Percentiles rank a stretch among this genome's conserved stretches.
Evolutionary conservation across 2,329 filamentous ascomycete genomes (phyloP).

Genomic region (Colletotrichum agaves): DNA sequence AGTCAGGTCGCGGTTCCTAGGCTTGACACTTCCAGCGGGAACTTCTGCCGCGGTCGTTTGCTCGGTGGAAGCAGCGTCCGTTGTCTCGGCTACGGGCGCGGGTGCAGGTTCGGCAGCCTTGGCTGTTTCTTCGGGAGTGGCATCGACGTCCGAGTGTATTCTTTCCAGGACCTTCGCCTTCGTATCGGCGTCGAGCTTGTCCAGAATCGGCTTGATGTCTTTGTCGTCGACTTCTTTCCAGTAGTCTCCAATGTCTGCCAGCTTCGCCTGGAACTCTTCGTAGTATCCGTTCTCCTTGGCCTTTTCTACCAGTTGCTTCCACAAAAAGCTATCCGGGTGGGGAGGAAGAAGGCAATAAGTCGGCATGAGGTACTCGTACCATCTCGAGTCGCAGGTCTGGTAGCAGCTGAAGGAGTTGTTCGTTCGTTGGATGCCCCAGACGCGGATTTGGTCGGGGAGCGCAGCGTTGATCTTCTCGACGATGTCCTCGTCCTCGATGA

Average conservation of each 20-base stretch:
- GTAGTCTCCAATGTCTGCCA: conserved; percentile 82
- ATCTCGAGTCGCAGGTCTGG: conserved; percentile 91
- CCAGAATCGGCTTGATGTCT: conserved; percentile 77
- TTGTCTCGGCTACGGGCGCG: conserved; percentile 4
- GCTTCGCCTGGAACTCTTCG: conserved; percentile 73
- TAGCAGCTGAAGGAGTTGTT: conserved; percentile 95
- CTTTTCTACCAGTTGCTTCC: conserved; percentile 81
- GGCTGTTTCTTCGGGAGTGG: conserved; percentile 37
- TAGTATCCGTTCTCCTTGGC: conserved; percentile 79
- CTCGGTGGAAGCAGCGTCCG: conserved; percentile 17
- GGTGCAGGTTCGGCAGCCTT: conserved; percentile 40
- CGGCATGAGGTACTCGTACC: conserved; percentile 97
- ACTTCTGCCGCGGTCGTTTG: conserved; percentile 38
- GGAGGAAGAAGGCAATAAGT: conserved; percentile 93
- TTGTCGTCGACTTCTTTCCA: conserved; percentile 87
- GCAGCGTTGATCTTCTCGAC: conserved; percentile 91
- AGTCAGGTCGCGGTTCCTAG: conserved; percentile 55
- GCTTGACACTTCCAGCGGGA: conserved; percentile 45
- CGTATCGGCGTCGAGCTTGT: conserved; percentile 70
- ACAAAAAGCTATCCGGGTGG: conserved; percentile 87
- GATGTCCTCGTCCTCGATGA: conserved; percentile 89
- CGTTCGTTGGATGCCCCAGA: conserved; percentile 93
- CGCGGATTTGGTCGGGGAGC: conserved; percentile 86
- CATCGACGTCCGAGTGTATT: conserved; percentile 57
- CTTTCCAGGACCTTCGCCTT: conserved; percentile 71